Evolutionary conservation across 1,139 yeast species (phyloP).

Genomic region (Kurtzmaniella natalensis): DNA sequence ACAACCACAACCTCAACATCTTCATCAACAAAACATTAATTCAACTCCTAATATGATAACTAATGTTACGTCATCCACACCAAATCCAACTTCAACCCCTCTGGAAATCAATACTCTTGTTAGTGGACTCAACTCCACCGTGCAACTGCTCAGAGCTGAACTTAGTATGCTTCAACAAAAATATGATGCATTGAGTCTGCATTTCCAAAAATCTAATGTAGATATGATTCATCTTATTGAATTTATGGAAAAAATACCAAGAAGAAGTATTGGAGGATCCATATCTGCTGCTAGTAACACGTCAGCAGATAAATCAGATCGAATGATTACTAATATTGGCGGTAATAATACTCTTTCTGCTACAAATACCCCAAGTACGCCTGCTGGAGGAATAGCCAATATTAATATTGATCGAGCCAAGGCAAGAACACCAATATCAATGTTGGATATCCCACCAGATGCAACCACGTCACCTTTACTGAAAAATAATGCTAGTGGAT

Average conservation of each 20-base stretch:
- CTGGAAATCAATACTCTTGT: constrained; percentile 20
- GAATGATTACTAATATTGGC: no score
- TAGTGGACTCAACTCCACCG: constrained; percentile 34
- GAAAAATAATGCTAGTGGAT: constrained; percentile 1
- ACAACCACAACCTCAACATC: constrained; percentile 7
- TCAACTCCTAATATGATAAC: background rate
- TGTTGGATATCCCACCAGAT: constrained; percentile 9
- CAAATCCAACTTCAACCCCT: constrained; percentile 1
- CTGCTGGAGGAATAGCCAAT: constrained; percentile 1
- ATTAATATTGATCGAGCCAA: constrained; percentile 11
- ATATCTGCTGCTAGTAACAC: background rate
- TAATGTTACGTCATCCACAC: constrained; percentile 2
- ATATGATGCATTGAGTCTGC: constrained; percentile 44
- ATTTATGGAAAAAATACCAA: constrained; percentile 7
- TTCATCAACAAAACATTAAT: constrained; percentile 9
- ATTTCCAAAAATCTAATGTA: constrained; percentile 41
- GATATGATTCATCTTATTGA: constrained; percentile 51
- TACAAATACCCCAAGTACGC: constrained; percentile 1
- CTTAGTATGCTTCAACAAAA: constrained; percentile 34
- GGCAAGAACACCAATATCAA: constrained; percentile 13
- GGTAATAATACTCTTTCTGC: background rate
- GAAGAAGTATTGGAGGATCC: background rate
- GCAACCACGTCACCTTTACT: constrained; percentile 15
- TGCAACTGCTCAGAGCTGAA: constrained; percentile 32
- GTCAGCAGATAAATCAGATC: no score